Conservation (phyloP, 2,329 filamentous ascomycete genomes). For the Aureobasidium sp. region DNA sequence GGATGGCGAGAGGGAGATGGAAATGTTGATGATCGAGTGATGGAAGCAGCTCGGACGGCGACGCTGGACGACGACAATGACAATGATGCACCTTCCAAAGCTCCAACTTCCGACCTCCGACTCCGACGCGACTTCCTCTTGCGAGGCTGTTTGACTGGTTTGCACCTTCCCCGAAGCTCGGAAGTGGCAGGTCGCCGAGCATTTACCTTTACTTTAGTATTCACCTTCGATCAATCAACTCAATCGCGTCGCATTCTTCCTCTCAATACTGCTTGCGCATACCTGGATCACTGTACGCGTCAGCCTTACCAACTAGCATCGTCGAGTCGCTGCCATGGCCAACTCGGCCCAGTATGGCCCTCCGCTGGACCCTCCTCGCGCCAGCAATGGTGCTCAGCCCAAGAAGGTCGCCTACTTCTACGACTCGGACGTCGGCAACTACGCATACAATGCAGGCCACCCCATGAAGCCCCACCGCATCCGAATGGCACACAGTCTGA, state of each 20-base stretch:
- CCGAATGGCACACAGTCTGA: conserved; percentile 57
- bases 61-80: neutral
- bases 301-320: neutral
- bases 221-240: neutral
- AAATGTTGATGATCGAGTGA: neutral
- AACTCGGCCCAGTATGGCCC: conserved; percentile 35
- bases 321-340: conserved; percentile 38
- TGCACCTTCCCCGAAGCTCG: conserved; percentile 2
- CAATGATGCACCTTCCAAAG: neutral
- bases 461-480: conserved; percentile 64
- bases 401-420: conserved; percentile 98
- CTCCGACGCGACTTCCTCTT: neutral
- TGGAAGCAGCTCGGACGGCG: conserved; percentile 2
- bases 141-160: neutral
- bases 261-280: neutral
- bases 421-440: conserved; percentile 96
- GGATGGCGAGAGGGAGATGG: neutral
- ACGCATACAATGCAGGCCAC: conserved; percentile 78
- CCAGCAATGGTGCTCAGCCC: conserved; percentile 47
- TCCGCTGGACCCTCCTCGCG: conserved; percentile 47
- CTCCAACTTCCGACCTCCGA: neutral
- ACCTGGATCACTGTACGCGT: neutral
- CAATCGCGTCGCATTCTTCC: neutral
- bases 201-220: neutral
- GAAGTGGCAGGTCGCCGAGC: neutral